A percentile compares a stretch with the other conserved stretches of the same genome.
These are phyloP conservation scores for Phialophora chinensis DNA, from an alignment of 2,329 filamentous ascomycete species.

Conservation along the genomic window DNA sequence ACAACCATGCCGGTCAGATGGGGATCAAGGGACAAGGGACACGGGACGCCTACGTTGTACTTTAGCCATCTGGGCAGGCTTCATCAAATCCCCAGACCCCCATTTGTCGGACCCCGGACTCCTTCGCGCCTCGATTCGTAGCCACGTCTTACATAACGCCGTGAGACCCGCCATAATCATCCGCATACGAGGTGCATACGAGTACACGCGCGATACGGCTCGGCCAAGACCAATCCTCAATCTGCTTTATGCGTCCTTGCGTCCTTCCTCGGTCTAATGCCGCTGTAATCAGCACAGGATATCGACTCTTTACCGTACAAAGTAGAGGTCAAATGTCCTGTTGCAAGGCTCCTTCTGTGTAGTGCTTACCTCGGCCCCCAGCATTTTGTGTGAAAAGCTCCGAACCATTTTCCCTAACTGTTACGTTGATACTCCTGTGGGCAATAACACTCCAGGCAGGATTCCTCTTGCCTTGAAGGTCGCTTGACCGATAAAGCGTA, in stretches of 20 bases:
- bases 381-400: neutral
- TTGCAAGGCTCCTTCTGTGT: neutral
- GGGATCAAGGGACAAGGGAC: neutral
- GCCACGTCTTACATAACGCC: neutral
- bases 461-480: neutral
- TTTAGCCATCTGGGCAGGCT: neutral
- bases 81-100: neutral
- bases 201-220: neutral
- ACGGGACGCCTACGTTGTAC: neutral
- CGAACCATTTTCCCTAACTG: neutral
- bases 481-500: neutral
- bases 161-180: neutral
- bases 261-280: neutral
- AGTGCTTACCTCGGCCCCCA: constrained; percentile 4
- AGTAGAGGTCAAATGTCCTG: neutral
- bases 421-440: neutral
- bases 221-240: neutral
- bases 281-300: neutral
- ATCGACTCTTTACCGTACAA: neutral
- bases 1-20: neutral
- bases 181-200: neutral
- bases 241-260: neutral
- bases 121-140: neutral
- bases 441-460: neutral
- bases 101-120: neutral